Evolutionary conservation across 1,284 basidiomycete species (phyloP), one percentile per base, ranked within the genome.

Genomic region (Cystobasidiaceae sp.): DNA sequence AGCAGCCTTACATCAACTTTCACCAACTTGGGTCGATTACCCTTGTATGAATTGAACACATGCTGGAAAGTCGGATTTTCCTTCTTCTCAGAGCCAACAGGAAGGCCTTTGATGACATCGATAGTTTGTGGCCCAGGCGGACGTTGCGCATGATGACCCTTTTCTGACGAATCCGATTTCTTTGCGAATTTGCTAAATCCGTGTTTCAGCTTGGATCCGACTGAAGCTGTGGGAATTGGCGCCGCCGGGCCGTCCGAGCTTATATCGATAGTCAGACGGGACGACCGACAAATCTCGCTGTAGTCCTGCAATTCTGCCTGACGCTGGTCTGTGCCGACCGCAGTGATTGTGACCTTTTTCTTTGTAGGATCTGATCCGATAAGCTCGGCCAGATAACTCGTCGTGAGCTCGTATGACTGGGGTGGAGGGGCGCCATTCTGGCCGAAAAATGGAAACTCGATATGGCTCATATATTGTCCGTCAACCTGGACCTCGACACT

Each of bases 231-330:
- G 4, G 61, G 61, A 4, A 64, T 49, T 5, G 61, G 61, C 17
- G 61, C 27, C 11, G 61, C 51, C 1, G 61, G 61, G 19, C 61
- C 61, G 19, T 64, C 61, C 37, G 52, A 11, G 32, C 51, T 64
- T 1, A 51, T 64, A 5, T 41, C 27, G 13, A 64, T 34, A 32
- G 49, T 34, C 51, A 64, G 32, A 7, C 52, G 19, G 4, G 61
- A 64, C 11, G 28, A 41, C 39, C 45, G 46, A 3, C 28, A 28
- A 2, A 64, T 28, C 33, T 55, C 39, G 19, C 61, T 50, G 21
- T 55, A 64, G 23, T 64, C 61, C 34, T 64, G 46, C n/a, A 64
- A 43, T 19, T 55, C 61, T 28, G 61, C 61, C 37, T 64, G 51
- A 13, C 61, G 32, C 30, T 64, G 61, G 32, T 64, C 61, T 15